These are phyloP conservation scores for Barnettozyma sucrosica DNA, from an alignment of 805 yeast species.

Conservation along the genomic window DNA sequence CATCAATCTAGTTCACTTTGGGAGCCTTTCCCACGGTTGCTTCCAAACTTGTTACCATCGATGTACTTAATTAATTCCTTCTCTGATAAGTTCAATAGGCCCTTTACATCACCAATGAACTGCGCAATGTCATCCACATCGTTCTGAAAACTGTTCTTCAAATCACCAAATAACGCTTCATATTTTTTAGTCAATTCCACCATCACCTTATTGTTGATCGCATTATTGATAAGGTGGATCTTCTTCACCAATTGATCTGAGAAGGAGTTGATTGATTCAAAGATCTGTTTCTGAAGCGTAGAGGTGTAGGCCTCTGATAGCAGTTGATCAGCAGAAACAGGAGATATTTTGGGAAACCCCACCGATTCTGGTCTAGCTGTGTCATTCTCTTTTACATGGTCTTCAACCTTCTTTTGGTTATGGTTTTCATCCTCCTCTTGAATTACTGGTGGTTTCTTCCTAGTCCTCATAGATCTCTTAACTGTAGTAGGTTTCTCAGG, in stretches of 20 bases:
- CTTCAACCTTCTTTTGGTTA: not conserved
- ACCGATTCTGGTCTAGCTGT: not conserved
- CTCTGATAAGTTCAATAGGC: conserved; percentile 32
- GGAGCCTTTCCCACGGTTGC: too few species aligned
- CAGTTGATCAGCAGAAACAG: conserved; percentile 10
- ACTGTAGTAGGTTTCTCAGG: not conserved
- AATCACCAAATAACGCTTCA: conserved; percentile 27
- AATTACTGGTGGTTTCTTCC: not conserved
- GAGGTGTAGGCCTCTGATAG: conserved; percentile 29
- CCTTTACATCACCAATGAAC: conserved; percentile 31
- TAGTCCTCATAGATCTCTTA: not conserved
- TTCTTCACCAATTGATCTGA: conserved; percentile 31
- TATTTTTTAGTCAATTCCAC: conserved; percentile 32
- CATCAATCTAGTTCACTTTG: too few species aligned
- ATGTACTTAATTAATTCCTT: conserved; percentile 28
- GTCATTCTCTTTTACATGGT: not conserved
- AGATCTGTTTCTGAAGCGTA: conserved; percentile 32
- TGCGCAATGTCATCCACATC: conserved; percentile 34
- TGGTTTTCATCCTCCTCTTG: not conserved
- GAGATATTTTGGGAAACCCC: not conserved
- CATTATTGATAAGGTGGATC: conserved; percentile 32
- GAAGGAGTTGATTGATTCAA: conserved; percentile 29
- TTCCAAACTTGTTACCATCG: conserved; percentile 22
- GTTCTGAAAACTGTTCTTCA: conserved; percentile 29
- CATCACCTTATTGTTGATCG: conserved; percentile 31